Percentiles rank a stretch among this genome's conserved stretches.
Evolutionary conservation across 2,329 filamentous ascomycete genomes (phyloP).

Genomic region (Fusarium sacchari): DNA sequence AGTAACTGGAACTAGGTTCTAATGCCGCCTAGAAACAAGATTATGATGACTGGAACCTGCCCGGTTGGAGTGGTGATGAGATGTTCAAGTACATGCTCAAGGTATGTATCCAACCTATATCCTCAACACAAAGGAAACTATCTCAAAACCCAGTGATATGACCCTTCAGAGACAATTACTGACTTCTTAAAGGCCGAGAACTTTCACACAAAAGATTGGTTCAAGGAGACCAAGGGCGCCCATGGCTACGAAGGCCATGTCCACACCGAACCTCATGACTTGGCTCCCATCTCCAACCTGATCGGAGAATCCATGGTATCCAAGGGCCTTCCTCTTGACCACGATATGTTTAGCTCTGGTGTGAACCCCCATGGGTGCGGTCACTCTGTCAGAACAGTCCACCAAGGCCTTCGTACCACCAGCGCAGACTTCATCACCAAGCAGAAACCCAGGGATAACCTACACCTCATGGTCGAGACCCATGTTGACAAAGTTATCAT

Average conservation of each 20-base stretch:
- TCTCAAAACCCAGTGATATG: too few relatives aligned
- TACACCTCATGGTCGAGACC: conserved; percentile 59
- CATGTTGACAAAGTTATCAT: conserved; percentile 64
- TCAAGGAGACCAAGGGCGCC: conserved; percentile 56
- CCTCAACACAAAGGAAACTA: neutral
- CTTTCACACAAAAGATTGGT: conserved; percentile 68
- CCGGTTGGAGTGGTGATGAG: conserved; percentile 66
- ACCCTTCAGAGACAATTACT: neutral
- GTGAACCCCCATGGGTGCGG: conserved; percentile 64
- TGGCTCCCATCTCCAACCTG: conserved; percentile 66
- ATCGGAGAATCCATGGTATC: conserved; percentile 65
- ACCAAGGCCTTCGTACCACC: conserved; percentile 62
- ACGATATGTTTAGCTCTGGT: conserved; percentile 67
- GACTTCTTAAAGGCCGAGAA: conserved; percentile 57
- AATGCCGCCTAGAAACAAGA: conserved; percentile 50
- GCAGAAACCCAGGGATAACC: conserved; percentile 52
- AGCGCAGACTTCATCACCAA: conserved; percentile 62
- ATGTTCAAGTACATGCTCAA: conserved; percentile 67
- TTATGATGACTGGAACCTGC: conserved; percentile 65
- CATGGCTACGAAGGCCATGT: conserved; percentile 65
- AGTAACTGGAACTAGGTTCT: neutral
- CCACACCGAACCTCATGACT: conserved; percentile 66
- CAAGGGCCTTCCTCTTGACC: conserved; percentile 62
- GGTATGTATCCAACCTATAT: conserved; percentile 43
- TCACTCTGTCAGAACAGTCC: conserved; percentile 63